A percentile compares a stretch with the other conserved stretches of the same genome.
These are phyloP conservation scores for Trichopus zeylanicus DNA, from an alignment of 116 monocot genomes.

Conservation along the genomic window DNA sequence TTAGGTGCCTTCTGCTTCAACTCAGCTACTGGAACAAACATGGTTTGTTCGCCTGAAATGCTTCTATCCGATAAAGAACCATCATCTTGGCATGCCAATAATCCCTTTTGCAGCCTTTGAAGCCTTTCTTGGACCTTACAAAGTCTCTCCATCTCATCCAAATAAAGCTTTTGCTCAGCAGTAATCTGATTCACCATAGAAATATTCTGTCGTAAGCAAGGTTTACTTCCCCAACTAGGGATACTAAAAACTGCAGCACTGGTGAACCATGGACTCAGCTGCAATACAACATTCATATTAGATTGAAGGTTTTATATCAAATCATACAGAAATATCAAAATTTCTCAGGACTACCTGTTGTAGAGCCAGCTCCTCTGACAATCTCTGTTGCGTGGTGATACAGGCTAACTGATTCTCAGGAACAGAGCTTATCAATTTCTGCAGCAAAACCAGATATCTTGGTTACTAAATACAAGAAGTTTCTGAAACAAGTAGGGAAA, in stretches of 20 bases:
- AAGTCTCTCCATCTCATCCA: slow-evolving; percentile 42
- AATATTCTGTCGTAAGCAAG: too few relatives aligned
- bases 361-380: not conserved
- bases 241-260: not conserved
- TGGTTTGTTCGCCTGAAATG: slow-evolving; percentile 6
- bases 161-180: slow-evolving; percentile 12
- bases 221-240: not conserved
- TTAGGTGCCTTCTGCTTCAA: slow-evolving; percentile 39
- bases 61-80: not conserved
- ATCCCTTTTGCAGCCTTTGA: slow-evolving; percentile 35
- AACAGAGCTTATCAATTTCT: slow-evolving; percentile 6
- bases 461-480: not conserved
- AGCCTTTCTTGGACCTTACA: slow-evolving; percentile 42
- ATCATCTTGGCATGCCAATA: slow-evolving; percentile 13
- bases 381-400: not conserved
- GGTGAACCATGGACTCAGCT: slow-evolving; percentile 11
- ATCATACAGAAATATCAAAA: too few relatives aligned
- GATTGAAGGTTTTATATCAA: too few relatives aligned
- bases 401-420: not conserved
- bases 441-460: slow-evolving; percentile 3
- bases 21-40: slow-evolving; percentile 66
- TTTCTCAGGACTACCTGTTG: too few relatives aligned
- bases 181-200: not conserved
- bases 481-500: too few relatives aligned
- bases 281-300: too few relatives aligned